Percentiles rank a stretch among this genome's conserved stretches.
Conservation (phyloP, 2,329 filamentous ascomycete genomes). For the Penicillium sp. region DNA sequence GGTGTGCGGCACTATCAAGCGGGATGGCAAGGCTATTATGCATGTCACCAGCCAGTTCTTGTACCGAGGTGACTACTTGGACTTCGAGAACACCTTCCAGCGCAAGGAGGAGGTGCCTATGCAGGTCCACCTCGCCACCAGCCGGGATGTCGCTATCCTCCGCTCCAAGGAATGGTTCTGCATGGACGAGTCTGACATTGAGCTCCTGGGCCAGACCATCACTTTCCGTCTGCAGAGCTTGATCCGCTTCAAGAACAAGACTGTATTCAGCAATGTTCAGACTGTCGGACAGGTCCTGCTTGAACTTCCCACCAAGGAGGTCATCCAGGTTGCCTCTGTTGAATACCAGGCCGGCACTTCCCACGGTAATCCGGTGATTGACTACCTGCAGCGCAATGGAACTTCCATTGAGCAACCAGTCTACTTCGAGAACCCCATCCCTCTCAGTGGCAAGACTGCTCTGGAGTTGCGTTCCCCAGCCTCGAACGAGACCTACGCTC, state of each 20-base stretch:
- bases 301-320: conserved; percentile 92
- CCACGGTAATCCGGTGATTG: conserved; percentile 93
- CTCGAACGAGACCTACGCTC: conserved; percentile 96
- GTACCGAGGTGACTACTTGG: conserved; percentile 87
- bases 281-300: conserved; percentile 89
- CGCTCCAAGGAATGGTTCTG: conserved; percentile 98
- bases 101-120: conserved; percentile 94
- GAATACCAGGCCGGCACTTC: conserved; percentile 90
- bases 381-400: conserved; percentile 90
- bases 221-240: conserved; percentile 94
- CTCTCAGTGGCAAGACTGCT: conserved; percentile 86
- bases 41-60: conserved; percentile 98
- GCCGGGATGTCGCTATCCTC: conserved; percentile 89
- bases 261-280: conserved; percentile 84
- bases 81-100: conserved; percentile 98
- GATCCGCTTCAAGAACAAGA: conserved; percentile 91
- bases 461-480: conserved; percentile 85
- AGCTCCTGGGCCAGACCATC: conserved; percentile 87
- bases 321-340: conserved; percentile 95
- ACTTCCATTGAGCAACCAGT: conserved; percentile 92
- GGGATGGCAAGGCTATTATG: conserved; percentile 84
- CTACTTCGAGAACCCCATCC: conserved; percentile 96
- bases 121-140: conserved; percentile 81
- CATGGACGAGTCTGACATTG: conserved; percentile 77
- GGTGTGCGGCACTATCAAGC: conserved; percentile 93